Evolutionary conservation across 78 protist species (phyloP).

Genomic region (Bodo saltans): DNA sequence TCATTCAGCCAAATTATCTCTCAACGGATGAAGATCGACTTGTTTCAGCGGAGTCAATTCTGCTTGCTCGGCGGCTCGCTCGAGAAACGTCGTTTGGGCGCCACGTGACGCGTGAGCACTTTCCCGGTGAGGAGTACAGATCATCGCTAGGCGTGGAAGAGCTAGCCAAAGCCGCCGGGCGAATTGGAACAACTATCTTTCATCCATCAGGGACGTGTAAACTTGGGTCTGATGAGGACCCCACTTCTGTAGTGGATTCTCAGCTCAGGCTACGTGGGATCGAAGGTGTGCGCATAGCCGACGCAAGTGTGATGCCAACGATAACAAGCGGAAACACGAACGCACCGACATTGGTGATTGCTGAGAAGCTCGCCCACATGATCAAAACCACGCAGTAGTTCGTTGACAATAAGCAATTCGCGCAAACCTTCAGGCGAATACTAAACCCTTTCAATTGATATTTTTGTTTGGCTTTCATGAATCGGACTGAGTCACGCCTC

Average conservation of each 20-base stretch:
- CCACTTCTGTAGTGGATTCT: conserved; percentile 43
- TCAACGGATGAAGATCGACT: not conserved
- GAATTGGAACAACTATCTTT: conserved; percentile 29
- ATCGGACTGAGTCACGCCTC: too few relatives aligned
- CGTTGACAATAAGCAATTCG: too few relatives aligned
- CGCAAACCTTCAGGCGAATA: too few relatives aligned
- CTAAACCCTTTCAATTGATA: too few relatives aligned
- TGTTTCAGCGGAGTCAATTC: not conserved
- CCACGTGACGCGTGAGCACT: not conserved
- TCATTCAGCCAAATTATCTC: conserved; percentile 54
- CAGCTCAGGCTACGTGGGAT: conserved; percentile 31
- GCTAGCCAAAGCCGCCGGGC: not conserved
- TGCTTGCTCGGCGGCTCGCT: not conserved
- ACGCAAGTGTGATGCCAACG: conserved; percentile 62
- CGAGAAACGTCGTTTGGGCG: not conserved
- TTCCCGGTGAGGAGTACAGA: conserved; percentile 29
- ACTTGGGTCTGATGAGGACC: conserved; percentile 41
- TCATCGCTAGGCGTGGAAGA: not conserved
- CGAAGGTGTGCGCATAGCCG: conserved; percentile 48
- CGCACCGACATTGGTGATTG: conserved; percentile 63
- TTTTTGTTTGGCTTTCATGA: too few relatives aligned
- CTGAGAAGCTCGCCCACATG: conserved; percentile 54
- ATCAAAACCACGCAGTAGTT: conserved; percentile 26
- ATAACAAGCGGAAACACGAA: conserved; percentile 58
- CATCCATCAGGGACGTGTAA: conserved; percentile 60